These are phyloP conservation scores for Streptanthus diversifolius DNA, from an alignment of 345 rosid genomes.

Conservation along the genomic window DNA sequence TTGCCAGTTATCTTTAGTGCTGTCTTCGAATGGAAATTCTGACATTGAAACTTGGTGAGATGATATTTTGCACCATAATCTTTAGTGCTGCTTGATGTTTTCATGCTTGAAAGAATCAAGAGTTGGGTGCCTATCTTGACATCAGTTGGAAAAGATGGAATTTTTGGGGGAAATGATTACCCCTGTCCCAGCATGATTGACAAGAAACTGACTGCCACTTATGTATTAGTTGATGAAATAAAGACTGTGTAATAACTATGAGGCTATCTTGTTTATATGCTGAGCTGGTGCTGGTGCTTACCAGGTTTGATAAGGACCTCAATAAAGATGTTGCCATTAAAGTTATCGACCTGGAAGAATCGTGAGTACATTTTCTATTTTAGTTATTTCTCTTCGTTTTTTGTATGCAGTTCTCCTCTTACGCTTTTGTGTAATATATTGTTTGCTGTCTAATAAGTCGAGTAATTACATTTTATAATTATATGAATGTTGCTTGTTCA, in stretches of 20 bases:
- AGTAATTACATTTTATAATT: neutral
- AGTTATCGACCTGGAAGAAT: conserved; percentile 96
- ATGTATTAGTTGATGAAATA: neutral
- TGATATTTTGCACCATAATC: neutral
- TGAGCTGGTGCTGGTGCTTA: conserved; percentile 33
- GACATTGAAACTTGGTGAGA: neutral
- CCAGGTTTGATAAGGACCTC: conserved; percentile 91
- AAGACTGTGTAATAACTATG: neutral
- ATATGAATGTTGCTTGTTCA: neutral
- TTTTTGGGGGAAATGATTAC: neutral
- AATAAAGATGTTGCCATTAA: conserved; percentile 94
- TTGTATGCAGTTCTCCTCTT: neutral
- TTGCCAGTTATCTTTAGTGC: neutral
- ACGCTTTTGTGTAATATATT: conserved; percentile 1
- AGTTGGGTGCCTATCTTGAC: neutral
- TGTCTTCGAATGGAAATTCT: neutral
- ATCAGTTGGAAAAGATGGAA: neutral
- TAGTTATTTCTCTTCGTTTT: neutral
- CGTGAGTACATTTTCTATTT: conserved; percentile 52
- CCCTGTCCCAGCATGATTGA: neutral
- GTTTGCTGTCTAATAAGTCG: neutral
- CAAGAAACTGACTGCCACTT: neutral
- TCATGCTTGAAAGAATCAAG: neutral
- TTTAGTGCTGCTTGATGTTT: neutral
- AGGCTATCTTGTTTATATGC: neutral